A percentile compares a stretch with the other conserved stretches of the same genome.
Evolutionary conservation across 108 stramenopile genomes (phyloP).

Genomic region (Fistulifera pelliculosa): DNA sequence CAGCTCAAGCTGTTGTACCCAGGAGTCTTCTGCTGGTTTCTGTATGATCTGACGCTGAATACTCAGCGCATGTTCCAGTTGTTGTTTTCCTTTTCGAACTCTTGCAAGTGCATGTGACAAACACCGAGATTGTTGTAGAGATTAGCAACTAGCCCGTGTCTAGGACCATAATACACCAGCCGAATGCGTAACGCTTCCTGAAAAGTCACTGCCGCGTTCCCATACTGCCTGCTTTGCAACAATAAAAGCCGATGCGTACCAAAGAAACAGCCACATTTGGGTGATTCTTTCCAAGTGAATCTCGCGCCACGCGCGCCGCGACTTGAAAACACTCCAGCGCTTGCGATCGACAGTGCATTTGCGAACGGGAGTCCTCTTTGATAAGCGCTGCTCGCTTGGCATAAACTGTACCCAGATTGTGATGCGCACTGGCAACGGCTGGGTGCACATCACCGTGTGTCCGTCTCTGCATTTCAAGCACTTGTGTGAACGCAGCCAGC

Average conservation of each 20-base stretch:
- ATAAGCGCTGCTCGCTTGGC: conserved; percentile 34
- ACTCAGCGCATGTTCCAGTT: conserved; percentile 32
- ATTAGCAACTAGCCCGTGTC: conserved; percentile 44
- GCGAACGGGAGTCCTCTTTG: conserved; percentile 21
- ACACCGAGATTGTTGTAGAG: conserved; percentile 53
- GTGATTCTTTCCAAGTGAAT: conserved; percentile 42
- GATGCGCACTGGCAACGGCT: conserved; percentile 36
- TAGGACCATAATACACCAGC: conserved; percentile 20
- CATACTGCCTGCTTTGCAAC: conserved; percentile 34
- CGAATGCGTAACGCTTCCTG: conserved; percentile 46
- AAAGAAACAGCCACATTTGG: conserved; percentile 47
- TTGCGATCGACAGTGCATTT: conserved; percentile 26
- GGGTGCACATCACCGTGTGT: conserved; percentile 33
- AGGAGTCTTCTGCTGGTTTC: conserved; percentile 1
- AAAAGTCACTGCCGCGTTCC: conserved; percentile 43
- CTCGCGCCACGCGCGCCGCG: conserved; percentile 40
- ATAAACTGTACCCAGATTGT: conserved; percentile 53
- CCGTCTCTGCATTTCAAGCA: conserved; percentile 23
- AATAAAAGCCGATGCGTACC: conserved; percentile 45
- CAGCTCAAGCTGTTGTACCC: conserved; percentile 20
- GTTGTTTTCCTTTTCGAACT: conserved; percentile 25
- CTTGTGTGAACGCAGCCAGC: conserved; percentile 28
- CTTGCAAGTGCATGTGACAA: conserved; percentile 39
- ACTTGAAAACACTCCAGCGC: conserved; percentile 44
- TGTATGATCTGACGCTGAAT: conserved; percentile 34